A percentile compares a stretch with the other conserved stretches of the same genome.
Conservation (phyloP, 306 rosid species). For the Medicago arabica region DNA sequence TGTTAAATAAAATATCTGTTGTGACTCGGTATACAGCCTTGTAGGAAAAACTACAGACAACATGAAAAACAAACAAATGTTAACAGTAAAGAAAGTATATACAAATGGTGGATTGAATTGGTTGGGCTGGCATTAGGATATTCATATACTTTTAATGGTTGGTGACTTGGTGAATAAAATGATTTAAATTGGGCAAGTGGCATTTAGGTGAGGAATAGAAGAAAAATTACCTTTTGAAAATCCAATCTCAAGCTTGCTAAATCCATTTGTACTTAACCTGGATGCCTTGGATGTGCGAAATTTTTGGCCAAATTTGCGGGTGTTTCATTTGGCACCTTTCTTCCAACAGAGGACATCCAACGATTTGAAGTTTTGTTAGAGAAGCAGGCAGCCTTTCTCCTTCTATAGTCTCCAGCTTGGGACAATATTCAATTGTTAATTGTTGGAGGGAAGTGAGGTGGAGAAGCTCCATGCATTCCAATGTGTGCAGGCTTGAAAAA, state of each 20-base stretch:
- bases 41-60: background rate
- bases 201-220: no score
- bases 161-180: no score
- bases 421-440: background rate
- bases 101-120: no score
- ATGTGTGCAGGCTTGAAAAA: background rate
- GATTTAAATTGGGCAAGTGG: no score
- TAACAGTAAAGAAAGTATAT: background rate
- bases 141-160: no score
- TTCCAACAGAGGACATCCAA: background rate
- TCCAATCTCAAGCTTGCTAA: background rate
- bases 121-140: no score
- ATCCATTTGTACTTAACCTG: background rate
- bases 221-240: background rate
- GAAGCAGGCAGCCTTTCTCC: conserved; percentile 36
- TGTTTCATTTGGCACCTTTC: conserved; percentile 1
- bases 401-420: background rate
- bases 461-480: conserved; percentile 14
- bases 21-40: background rate
- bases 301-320: conserved; percentile 8
- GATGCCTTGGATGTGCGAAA: background rate
- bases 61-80: background rate
- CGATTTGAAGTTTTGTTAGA: background rate
- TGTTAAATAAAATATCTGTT: no score
- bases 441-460: conserved; percentile 11